Evolutionary conservation across 805 yeast genomes (phyloP).

Genomic region (Candida maltosa): DNA sequence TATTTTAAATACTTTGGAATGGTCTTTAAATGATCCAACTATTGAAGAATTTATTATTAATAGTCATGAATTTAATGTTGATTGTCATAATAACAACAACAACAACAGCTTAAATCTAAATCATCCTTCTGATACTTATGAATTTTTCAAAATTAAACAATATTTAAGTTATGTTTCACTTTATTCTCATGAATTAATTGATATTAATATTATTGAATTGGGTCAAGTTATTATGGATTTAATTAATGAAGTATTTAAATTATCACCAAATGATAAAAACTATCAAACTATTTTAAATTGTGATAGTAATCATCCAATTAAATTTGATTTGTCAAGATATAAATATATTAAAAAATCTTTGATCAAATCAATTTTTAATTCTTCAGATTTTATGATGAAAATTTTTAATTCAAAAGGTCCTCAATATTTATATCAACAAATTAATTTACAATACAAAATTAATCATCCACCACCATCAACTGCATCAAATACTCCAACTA

Average conservation of each 20-base stretch:
- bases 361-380: constrained; percentile 22
- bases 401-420: constrained; percentile 28
- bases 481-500: neutral
- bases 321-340: constrained; percentile 14
- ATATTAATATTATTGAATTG: constrained; percentile 24
- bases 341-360: constrained; percentile 23
- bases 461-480: constrained; percentile 7
- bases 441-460: constrained; percentile 10
- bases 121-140: no score
- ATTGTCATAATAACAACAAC: no score
- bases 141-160: constrained; percentile 46
- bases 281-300: constrained; percentile 21
- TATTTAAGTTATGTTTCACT: constrained; percentile 47
- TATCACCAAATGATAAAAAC: constrained; percentile 16
- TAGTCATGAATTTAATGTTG: constrained; percentile 31
- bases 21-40: constrained; percentile 66
- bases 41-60: constrained; percentile 35
- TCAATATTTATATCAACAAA: constrained; percentile 21
- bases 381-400: constrained; percentile 25
- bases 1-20: constrained; percentile 45
- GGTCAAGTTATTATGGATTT: constrained; percentile 29
- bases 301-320: constrained; percentile 4
- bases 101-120: no score
- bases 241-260: constrained; percentile 26
- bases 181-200: constrained; percentile 45